phyloP scores from a whole-genome alignment of 2,329 filamentous ascomycete genomes.

The Eurotiales sp. region DNA sequence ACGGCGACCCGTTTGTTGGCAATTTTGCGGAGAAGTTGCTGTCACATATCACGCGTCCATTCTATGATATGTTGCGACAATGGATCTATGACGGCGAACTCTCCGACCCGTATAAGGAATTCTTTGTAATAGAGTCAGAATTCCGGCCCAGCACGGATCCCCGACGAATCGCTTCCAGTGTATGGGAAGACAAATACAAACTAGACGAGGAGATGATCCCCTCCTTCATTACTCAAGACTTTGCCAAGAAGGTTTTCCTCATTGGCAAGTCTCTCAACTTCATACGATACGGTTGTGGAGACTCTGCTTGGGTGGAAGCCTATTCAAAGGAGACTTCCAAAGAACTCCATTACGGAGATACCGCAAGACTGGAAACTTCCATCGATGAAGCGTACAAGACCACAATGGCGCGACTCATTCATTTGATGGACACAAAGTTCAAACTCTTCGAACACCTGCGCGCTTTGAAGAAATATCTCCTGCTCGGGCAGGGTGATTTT shows the following conservation, averaged over 20 bases:
- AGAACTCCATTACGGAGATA: slow-evolving; percentile 88
- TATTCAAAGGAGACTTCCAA: slow-evolving; percentile 93
- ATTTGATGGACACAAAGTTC: slow-evolving; percentile 93
- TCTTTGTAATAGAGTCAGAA: slow-evolving; percentile 86
- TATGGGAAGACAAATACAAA: slow-evolving; percentile 98
- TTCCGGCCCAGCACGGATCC: slow-evolving; percentile 48
- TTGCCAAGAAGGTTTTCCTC: slow-evolving; percentile 92
- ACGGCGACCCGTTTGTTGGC: slow-evolving; percentile 91
- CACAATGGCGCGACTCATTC: slow-evolving; percentile 90
- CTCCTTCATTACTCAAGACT: slow-evolving; percentile 86
- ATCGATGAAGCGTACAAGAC: slow-evolving; percentile 98
- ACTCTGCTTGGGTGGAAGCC: slow-evolving; percentile 90
- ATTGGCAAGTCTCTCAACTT: slow-evolving; percentile 99
- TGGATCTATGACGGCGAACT: slow-evolving; percentile 99
- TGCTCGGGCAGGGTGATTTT: slow-evolving; percentile 94
- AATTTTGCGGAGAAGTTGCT: slow-evolving; percentile 88
- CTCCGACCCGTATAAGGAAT: slow-evolving; percentile 91
- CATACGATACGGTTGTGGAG: slow-evolving; percentile 90
- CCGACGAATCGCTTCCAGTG: slow-evolving; percentile 65
- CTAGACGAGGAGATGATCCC: slow-evolving; percentile 82
- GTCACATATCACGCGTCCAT: slow-evolving; percentile 81
- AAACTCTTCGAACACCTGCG: slow-evolving; percentile 88
- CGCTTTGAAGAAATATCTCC: slow-evolving; percentile 89
- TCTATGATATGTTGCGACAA: slow-evolving; percentile 90
- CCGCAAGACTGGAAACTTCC: slow-evolving; percentile 81